These are phyloP conservation scores for Basidiobolus meristosporus DNA, from an alignment of 371 early-diverging fungal species.

Conservation along the genomic window DNA sequence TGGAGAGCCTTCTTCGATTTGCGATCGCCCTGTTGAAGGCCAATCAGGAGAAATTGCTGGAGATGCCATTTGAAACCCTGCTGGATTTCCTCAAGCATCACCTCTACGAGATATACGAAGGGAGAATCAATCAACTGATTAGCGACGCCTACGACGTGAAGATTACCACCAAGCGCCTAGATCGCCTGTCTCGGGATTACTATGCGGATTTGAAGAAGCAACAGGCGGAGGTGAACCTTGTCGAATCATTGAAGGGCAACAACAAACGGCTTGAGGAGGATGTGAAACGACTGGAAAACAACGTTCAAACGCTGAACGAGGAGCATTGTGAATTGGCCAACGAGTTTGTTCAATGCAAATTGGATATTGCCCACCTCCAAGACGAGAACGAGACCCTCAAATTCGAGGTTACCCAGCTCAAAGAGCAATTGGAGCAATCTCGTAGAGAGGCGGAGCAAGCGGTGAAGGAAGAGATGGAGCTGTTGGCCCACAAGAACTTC, in stretches of 20 bases:
- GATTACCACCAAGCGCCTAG: slow-evolving; percentile 40
- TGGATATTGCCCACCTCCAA: no score
- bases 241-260: slow-evolving; percentile 34
- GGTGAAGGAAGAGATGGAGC: no score
- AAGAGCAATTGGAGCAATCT: no score
- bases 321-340: slow-evolving; percentile 47
- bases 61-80: slow-evolving; percentile 61
- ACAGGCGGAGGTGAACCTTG: slow-evolving; percentile 45
- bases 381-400: no score
- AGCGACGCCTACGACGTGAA: slow-evolving; percentile 52
- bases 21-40: slow-evolving; percentile 67
- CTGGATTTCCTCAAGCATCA: slow-evolving; percentile 67
- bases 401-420: no score
- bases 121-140: slow-evolving; percentile 5
- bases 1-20: slow-evolving; percentile 60
- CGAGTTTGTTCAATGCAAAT: slow-evolving; percentile 24
- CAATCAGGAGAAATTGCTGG: slow-evolving; percentile 53
- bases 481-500: no score
- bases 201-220: slow-evolving; percentile 29
- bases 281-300: slow-evolving; percentile 29
- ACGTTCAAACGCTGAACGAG: slow-evolving; percentile 33
- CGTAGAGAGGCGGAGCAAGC: no score
- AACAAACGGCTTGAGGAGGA: slow-evolving; percentile 44
- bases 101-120: slow-evolving; percentile 42
- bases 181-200: slow-evolving; percentile 49